Evolutionary conservation across 2,329 filamentous ascomycete species (phyloP).

Genomic region (Monilinia fructigena): DNA sequence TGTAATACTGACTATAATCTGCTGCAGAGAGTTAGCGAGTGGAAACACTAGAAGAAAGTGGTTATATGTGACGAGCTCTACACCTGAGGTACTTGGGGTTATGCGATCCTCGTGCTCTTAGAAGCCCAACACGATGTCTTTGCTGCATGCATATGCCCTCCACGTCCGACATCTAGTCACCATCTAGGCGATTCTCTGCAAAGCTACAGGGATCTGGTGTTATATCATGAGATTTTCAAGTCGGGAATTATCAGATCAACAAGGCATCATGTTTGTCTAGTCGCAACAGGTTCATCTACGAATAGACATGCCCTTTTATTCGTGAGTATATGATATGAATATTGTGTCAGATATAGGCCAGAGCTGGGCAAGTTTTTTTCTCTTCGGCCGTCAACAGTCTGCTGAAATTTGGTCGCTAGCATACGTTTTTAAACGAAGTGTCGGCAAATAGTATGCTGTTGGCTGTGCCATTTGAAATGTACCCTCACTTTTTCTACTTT

Average conservation of each 20-base stretch:
- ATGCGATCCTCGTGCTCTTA: not conserved
- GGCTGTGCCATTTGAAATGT: not conserved
- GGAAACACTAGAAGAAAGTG: no score
- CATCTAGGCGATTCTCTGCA: not conserved
- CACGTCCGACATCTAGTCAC: not conserved
- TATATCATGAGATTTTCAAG: no score
- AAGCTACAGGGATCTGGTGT: slow-evolving; percentile 9
- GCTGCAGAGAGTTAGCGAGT: not conserved
- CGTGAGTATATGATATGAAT: no score
- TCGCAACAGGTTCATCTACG: no score
- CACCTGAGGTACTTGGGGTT: not conserved
- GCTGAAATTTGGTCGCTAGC: not conserved
- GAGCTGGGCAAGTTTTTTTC: slow-evolving; percentile 1
- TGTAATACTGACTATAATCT: not conserved
- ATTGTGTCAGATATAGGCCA: not conserved
- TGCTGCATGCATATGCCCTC: no score
- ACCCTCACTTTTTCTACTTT: not conserved
- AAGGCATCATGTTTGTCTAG: no score
- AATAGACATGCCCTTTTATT: no score
- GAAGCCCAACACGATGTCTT: not conserved
- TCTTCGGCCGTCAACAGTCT: not conserved
- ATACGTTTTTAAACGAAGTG: not conserved
- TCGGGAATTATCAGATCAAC: no score
- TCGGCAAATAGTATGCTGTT: not conserved
- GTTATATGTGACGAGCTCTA: not conserved